Conservation (phyloP, 2,329 filamentous ascomycete species). For the Incumbomyces delicatus region DNA sequence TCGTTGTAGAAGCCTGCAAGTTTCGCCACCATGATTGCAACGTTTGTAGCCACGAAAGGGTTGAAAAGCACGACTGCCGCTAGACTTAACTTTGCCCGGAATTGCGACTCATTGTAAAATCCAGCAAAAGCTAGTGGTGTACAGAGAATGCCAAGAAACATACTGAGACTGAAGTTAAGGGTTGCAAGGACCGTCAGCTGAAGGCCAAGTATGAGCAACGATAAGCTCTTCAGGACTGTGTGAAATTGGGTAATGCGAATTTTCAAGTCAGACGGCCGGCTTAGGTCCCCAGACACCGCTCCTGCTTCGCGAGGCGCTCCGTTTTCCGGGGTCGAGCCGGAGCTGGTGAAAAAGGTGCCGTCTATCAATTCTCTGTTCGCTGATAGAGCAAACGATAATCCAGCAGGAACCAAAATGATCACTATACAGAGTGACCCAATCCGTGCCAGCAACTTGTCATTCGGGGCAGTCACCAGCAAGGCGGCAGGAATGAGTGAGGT, state of each 20-base stretch:
- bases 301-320: background rate
- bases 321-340: background rate
- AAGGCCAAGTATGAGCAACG: constrained; percentile 82
- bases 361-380: constrained; percentile 2
- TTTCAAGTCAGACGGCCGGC: constrained; percentile 8
- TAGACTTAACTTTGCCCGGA: constrained; percentile 9
- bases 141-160: constrained; percentile 71
- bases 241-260: constrained; percentile 29
- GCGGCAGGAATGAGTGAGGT: constrained; percentile 73
- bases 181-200: constrained; percentile 87
- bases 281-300: background rate
- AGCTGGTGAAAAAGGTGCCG: background rate
- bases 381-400: constrained; percentile 33
- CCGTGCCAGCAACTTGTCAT: constrained; percentile 40
- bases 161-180: constrained; percentile 85
- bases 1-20: constrained; percentile 38
- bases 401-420: constrained; percentile 38
- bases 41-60: constrained; percentile 51
- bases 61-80: constrained; percentile 22
- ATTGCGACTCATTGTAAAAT: constrained; percentile 20
- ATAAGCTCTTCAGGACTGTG: constrained; percentile 77
- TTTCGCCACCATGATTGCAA: constrained; percentile 44
- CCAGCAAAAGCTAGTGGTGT: constrained; percentile 64
- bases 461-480: constrained; percentile 62
- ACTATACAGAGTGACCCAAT: constrained; percentile 3